Evolutionary conservation across 2,329 filamentous ascomycete species (phyloP).

Genomic region (Purpureocillium takamizusanense): DNA sequence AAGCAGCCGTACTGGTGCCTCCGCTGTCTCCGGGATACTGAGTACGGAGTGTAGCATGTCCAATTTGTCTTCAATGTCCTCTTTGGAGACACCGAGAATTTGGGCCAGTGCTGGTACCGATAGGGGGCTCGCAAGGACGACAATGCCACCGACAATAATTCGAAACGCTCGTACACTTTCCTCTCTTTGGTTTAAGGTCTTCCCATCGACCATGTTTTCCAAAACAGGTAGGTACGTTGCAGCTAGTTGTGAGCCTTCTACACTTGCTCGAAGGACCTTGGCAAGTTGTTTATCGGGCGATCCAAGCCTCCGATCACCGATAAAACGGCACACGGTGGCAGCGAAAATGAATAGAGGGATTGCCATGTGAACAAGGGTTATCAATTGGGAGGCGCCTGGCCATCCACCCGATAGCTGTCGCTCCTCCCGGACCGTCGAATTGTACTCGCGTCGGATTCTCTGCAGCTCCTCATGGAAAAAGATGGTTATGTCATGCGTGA

Average conservation of each 20-base stretch:
- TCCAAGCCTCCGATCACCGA: conserved; percentile 11
- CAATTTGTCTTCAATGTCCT: conserved; percentile 9
- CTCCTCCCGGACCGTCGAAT: conserved; percentile 1
- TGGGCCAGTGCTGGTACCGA: conserved; percentile 12
- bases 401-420: conserved; percentile 13
- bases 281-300: conserved; percentile 9
- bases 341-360: conserved; percentile 26
- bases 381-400: conserved; percentile 11
- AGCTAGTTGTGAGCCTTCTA: conserved; percentile 4
- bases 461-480: conserved; percentile 22
- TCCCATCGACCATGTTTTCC: neutral
- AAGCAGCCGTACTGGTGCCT: conserved; percentile 11
- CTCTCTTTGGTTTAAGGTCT: neutral
- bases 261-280: conserved; percentile 9
- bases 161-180: conserved; percentile 12
- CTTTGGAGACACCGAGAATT: conserved; percentile 11
- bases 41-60: conserved; percentile 21
- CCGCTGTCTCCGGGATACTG: conserved; percentile 11
- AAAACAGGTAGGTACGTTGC: conserved; percentile 7
- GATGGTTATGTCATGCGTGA: conserved; percentile 25
- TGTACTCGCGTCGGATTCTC: conserved; percentile 16
- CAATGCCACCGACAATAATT: conserved; percentile 14
- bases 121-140: conserved; percentile 19
- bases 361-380: conserved; percentile 16
- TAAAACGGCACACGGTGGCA: conserved; percentile 19